These are phyloP conservation scores for Penicillium sp. DNA, from an alignment of 2,329 filamentous ascomycete species.

Conservation along the genomic window DNA sequence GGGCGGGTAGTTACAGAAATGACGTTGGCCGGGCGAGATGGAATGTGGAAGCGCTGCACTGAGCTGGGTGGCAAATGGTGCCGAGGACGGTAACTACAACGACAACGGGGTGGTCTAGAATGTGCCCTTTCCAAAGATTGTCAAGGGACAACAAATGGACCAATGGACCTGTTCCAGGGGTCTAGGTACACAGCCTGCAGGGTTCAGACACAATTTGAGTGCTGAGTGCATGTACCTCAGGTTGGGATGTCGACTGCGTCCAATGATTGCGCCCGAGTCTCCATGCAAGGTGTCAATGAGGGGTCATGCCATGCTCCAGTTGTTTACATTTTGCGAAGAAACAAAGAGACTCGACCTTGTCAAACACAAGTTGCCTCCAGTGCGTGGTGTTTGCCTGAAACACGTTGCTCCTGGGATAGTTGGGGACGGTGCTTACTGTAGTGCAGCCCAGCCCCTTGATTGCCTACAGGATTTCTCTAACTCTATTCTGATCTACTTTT, in stretches of 20 bases:
- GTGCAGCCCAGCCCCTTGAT: neutral
- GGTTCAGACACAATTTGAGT: neutral
- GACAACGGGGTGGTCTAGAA: neutral
- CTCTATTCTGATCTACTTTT: too few relatives aligned
- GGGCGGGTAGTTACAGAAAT: neutral
- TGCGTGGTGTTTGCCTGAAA: neutral
- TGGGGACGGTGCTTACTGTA: neutral
- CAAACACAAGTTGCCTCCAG: neutral
- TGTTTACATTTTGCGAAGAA: constrained; percentile 7
- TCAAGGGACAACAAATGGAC: neutral
- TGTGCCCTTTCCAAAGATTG: neutral
- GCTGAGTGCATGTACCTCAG: neutral
- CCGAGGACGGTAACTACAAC: neutral
- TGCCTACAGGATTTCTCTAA: neutral
- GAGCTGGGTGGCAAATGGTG: neutral
- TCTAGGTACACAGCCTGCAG: neutral
- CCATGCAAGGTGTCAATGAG: neutral
- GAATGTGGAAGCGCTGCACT: neutral
- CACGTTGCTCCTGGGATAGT: neutral
- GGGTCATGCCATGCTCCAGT: neutral
- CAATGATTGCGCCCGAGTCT: neutral
- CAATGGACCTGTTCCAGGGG: neutral
- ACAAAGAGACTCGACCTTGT: constrained; percentile 2
- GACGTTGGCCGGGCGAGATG: constrained; percentile 5
- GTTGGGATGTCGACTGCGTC: neutral